Evolutionary conservation across 177 flowering plant species (phyloP).

Genomic region (Vitis hybrid): DNA sequence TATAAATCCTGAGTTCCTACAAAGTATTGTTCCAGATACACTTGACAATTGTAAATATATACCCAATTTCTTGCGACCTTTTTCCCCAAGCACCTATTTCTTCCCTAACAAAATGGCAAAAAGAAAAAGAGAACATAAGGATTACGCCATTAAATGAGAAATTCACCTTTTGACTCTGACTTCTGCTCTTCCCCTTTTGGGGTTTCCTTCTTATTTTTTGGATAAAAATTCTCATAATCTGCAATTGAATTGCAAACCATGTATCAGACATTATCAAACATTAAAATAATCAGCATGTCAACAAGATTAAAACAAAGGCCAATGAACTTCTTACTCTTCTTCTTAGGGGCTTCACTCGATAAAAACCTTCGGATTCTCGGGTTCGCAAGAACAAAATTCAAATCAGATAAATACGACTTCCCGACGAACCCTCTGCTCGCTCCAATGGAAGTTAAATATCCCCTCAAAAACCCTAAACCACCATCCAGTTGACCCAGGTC

Average conservation of each 20-base stretch:
- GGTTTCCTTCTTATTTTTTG: slow-evolving; percentile 70
- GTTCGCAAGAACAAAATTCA: slow-evolving; percentile 38
- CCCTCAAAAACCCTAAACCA: slow-evolving; percentile 50
- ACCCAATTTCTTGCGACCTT: too few species aligned
- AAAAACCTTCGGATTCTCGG: slow-evolving; percentile 51
- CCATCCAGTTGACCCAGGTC: slow-evolving; percentile 16
- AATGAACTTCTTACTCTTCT: slow-evolving; percentile 54
- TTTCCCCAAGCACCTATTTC: too few species aligned
- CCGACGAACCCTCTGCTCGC: slow-evolving; percentile 25
- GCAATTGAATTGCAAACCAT: slow-evolving; percentile 8
- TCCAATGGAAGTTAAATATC: slow-evolving; percentile 50
- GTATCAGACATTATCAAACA: background rate
- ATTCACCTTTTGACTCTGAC: slow-evolving; percentile 72
- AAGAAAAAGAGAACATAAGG: too few species aligned
- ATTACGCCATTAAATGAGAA: background rate
- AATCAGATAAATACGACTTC: slow-evolving; percentile 29
- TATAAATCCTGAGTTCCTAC: too few species aligned
- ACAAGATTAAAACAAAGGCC: background rate
- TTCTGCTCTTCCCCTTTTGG: slow-evolving; percentile 66
- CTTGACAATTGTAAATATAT: too few species aligned
- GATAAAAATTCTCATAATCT: slow-evolving; percentile 86
- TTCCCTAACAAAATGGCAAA: background rate
- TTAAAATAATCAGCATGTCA: background rate
- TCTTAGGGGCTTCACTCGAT: slow-evolving; percentile 74
- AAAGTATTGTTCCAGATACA: too few species aligned